Evolutionary conservation across 345 rosid species (phyloP).

Genomic region (Syzygium aqueum): DNA sequence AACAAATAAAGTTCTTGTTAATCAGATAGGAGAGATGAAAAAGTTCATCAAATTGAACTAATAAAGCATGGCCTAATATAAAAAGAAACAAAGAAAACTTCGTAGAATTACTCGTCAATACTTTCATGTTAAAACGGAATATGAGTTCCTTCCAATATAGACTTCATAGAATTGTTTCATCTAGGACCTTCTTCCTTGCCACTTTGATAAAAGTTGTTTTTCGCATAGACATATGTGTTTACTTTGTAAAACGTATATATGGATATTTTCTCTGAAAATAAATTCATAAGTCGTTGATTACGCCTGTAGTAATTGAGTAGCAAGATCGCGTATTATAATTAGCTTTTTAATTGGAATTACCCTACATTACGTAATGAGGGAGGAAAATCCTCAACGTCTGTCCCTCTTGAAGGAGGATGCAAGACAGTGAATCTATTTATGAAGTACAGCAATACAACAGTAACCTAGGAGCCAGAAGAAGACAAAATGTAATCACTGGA

Average conservation of each 20-base stretch:
- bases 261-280: not conserved
- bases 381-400: not conserved
- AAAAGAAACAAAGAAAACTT: not conserved
- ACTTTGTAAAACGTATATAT: too few species aligned
- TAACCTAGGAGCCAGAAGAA: not conserved
- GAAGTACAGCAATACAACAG: not conserved
- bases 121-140: not conserved
- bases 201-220: not conserved
- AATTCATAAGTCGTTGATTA: not conserved
- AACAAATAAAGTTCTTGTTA: not conserved
- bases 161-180: not conserved
- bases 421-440: not conserved
- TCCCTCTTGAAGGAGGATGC: not conserved
- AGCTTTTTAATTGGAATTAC: not conserved
- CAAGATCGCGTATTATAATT: not conserved
- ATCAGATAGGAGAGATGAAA: not conserved
- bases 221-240: not conserved
- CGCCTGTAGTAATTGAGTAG: fast-evolving
- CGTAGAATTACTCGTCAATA: not conserved
- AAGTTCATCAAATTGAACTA: not conserved
- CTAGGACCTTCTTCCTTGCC: not conserved
- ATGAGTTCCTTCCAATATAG: not conserved
- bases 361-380: too few species aligned
- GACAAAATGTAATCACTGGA: not conserved
- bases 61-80: not conserved